phyloP scores from a whole-genome alignment of 768 basidiomycete species.

The Grammothele lineata region DNA sequence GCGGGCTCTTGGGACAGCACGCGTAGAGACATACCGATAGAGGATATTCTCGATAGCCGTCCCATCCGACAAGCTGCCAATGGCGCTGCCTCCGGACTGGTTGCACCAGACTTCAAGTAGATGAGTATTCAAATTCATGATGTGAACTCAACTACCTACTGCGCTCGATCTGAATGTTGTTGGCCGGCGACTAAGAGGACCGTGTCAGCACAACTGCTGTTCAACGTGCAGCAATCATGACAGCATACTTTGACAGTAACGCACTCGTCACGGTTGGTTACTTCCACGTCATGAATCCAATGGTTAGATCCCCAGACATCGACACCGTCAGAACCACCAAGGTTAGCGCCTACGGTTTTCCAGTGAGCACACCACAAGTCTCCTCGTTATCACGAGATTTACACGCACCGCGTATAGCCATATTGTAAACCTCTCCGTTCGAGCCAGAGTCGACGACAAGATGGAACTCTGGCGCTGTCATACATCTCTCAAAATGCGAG shows the following conservation, averaged over 20 bases:
- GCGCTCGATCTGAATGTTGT: conserved; percentile 26
- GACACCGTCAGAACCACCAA: conserved; percentile 29
- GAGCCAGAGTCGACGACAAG: conserved; percentile 24
- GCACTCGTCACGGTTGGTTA: conserved; percentile 30
- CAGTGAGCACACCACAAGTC: no score
- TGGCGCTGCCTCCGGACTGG: conserved; percentile 28
- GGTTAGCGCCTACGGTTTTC: conserved; percentile 10
- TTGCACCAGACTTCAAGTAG: conserved; percentile 27
- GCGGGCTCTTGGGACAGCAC: no score
- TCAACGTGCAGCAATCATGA: background rate
- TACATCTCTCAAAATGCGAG: no score
- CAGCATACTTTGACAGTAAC: conserved; percentile 25
- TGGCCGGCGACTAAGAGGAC: conserved; percentile 17
- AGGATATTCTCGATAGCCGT: conserved; percentile 24
- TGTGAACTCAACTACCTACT: conserved; percentile 7
- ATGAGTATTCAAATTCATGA: background rate
- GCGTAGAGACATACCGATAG: no score
- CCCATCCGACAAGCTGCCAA: conserved; percentile 24
- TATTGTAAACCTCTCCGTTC: conserved; percentile 29
- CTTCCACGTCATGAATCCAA: conserved; percentile 31
- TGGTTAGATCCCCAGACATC: conserved; percentile 28
- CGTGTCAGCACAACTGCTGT: background rate
- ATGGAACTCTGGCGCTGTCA: conserved; percentile 28
- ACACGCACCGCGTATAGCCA: conserved; percentile 25
- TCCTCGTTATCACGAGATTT: background rate